Conservation (phyloP, 2,329 filamentous ascomycete genomes). For the Nigrograna mackinnonii region DNA sequence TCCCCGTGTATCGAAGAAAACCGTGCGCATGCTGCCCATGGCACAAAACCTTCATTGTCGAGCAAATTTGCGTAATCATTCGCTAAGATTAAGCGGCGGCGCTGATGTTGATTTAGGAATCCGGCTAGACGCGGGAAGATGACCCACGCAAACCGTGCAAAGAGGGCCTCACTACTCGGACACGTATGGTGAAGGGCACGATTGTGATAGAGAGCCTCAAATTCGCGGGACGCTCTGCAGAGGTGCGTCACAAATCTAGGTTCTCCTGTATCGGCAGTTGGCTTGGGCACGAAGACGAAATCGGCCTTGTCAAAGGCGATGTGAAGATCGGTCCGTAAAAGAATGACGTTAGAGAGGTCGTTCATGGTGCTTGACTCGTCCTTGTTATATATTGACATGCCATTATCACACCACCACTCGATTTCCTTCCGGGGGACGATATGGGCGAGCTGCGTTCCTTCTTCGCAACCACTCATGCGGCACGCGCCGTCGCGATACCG, state of each 20-base stretch:
- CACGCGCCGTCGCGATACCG: slow-evolving; percentile 5
- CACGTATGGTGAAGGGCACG: slow-evolving; percentile 5
- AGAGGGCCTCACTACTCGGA: slow-evolving; percentile 6
- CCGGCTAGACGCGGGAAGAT: slow-evolving; percentile 9
- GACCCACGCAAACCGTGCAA: slow-evolving; percentile 10
- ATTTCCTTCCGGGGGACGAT: slow-evolving; percentile 12
- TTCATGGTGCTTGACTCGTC: slow-evolving; percentile 9
- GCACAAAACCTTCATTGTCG: slow-evolving; percentile 4
- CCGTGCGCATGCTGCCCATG: slow-evolving; percentile 5
- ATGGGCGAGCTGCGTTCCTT: slow-evolving; percentile 9
- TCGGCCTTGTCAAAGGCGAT: slow-evolving; percentile 16
- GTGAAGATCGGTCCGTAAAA: slow-evolving; percentile 19
- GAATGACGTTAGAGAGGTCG: slow-evolving; percentile 14
- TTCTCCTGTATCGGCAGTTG: slow-evolving; percentile 3
- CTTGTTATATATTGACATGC: slow-evolving; percentile 11
- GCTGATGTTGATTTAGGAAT: slow-evolving; percentile 6
- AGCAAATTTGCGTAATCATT: slow-evolving; percentile 2
- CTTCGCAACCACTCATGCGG: slow-evolving; percentile 5
- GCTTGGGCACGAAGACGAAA: slow-evolving; percentile 22
- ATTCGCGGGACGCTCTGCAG: slow-evolving; percentile 12
- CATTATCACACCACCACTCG: slow-evolving; percentile 12
- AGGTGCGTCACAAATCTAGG: slow-evolving; percentile 10
- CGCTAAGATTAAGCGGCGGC: slow-evolving; percentile 3
- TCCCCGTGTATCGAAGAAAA: too few species aligned
- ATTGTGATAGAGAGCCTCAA: slow-evolving; percentile 10